Base-by-base conservation (phyloP, 306 rosid species). In the Senna tora region DNA sequence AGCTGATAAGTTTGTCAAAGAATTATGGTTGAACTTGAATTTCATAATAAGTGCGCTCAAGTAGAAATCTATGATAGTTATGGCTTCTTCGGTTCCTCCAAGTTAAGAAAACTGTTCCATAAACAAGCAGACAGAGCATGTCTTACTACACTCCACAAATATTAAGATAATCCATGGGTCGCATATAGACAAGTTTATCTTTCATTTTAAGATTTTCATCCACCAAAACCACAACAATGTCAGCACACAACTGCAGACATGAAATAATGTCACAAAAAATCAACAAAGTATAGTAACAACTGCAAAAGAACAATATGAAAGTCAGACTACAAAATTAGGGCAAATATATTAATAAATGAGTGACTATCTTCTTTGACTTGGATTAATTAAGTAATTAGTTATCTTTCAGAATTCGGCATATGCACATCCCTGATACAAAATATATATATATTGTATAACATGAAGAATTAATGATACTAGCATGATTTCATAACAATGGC, bases 91-190 rank as follows among this genome's bases (percentile, higher is more conserved):
- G 41, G 28, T 64, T 16, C 36, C 16, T 25, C 30, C 33, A 54
- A 54, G 47, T 38, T 66, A 41, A 66, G 73, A 58, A 65, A 65
- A 58, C 20, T 55, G 62, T 38, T 46, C 74, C 74, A 17, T 65
- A 47, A 65, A 65, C 20, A 47, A 57, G 82, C 49, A 49, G 68
- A 71, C 28, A 69, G 60, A 55, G 19, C 77, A 70, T 28, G 52
- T 64, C 42, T 46, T 55, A 56, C 47, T 47, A 73, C 20, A 68
- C 58, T 7, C 25, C 62, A 49, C 53, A 7, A 25, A 46, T 45
- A 32, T 21, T 13, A 68, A 42, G 7, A 49, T 51, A 10, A 60
- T 10, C 41, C 65, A 58, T 11, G 33, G 65, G 34, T 16, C 69
- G 60, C 42, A 6, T 7, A 53, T 36, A 61, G 2, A 47, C 50